Evolutionary conservation across 2,329 filamentous ascomycete genomes (phyloP).

Genomic region (Penicillium verrucosum): DNA sequence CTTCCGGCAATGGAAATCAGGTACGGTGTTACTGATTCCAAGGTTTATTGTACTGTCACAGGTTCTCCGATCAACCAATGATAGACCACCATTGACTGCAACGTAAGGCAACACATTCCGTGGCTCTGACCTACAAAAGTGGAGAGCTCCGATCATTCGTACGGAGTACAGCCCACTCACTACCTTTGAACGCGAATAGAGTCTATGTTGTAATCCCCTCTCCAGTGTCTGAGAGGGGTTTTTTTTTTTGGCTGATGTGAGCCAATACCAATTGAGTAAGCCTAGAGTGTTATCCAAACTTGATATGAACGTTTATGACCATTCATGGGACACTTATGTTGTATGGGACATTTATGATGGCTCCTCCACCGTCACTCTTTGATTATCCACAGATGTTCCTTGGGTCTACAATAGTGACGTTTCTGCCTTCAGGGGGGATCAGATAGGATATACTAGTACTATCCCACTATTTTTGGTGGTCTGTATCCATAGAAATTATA

Average conservation of each 20-base stretch:
- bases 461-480: neutral
- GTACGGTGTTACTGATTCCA: neutral
- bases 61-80: conserved; percentile 21
- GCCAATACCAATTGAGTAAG: neutral
- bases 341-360: conserved; percentile 6
- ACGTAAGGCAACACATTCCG: conserved; percentile 30
- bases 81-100: conserved; percentile 9
- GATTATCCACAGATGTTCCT: conserved; percentile 5
- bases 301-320: neutral
- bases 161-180: neutral
- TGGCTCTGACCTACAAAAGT: conserved; percentile 19
- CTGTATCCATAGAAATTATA: neutral
- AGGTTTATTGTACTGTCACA: neutral
- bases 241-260: neutral
- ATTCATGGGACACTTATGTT: neutral
- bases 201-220: neutral
- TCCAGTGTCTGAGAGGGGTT: neutral
- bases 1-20: conserved; percentile 1
- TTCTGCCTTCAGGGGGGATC: conserved; percentile 3
- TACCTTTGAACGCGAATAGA: neutral
- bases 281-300: neutral
- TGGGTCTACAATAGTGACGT: conserved; percentile 8
- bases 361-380: conserved; percentile 2
- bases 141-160: conserved; percentile 25
- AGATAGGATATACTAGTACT: neutral